A percentile compares a stretch with the other conserved stretches of the same genome.
phyloP scores from a whole-genome alignment of 495 filamentous ascomycete species.

The Saxophila tyrrhenica region DNA sequence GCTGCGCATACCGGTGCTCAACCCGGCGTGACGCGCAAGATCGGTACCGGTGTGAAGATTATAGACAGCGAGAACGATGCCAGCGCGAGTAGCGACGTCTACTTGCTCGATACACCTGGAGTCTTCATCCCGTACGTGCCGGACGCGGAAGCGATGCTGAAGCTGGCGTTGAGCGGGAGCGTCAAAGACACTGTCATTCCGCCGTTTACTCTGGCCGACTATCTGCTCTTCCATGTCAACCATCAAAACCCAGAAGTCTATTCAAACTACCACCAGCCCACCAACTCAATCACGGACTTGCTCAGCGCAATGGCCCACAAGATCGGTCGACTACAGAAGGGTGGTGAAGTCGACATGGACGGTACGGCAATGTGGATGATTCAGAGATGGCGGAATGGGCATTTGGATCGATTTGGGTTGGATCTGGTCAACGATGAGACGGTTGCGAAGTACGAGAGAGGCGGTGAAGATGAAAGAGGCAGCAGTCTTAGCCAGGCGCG shows the following conservation, averaged over 20 bases:
- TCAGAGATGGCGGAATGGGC: constrained; percentile 69
- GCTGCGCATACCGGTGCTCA: constrained; percentile 73
- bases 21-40: constrained; percentile 81
- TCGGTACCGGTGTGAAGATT: constrained; percentile 74
- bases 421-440: constrained; percentile 60
- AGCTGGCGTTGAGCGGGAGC: constrained; percentile 77
- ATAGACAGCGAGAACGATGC: constrained; percentile 26
- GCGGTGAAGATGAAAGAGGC: constrained; percentile 9
- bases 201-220: constrained; percentile 68
- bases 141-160: constrained; percentile 78
- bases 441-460: constrained; percentile 30
- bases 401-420: constrained; percentile 64
- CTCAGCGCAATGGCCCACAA: constrained; percentile 55
- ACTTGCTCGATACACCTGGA: constrained; percentile 65
- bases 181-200: constrained; percentile 81
- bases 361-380: constrained; percentile 72
- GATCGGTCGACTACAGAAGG: constrained; percentile 66
- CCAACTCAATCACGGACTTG: constrained; percentile 67
- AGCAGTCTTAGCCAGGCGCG: constrained; percentile 26
- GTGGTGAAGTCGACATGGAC: constrained; percentile 59
- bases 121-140: constrained; percentile 90
- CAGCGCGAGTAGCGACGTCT: constrained; percentile 41
- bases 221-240: constrained; percentile 78
- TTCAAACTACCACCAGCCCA: constrained; percentile 52
- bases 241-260: constrained; percentile 45